These are phyloP conservation scores for Naganishia vishniacii DNA, from an alignment of 768 basidiomycete species.

Conservation along the genomic window DNA sequence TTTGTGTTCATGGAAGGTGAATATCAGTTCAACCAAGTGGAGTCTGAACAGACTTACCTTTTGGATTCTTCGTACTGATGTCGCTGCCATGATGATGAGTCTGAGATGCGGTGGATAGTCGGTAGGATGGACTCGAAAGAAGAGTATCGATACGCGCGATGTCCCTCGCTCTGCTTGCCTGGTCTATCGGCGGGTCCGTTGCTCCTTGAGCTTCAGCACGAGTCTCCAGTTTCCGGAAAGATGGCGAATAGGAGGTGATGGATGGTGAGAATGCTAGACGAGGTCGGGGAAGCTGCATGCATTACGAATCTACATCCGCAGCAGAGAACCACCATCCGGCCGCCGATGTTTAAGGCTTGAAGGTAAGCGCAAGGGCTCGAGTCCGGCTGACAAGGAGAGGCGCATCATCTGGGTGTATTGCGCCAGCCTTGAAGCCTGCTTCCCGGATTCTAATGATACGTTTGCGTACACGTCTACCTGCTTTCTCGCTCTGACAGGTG, in stretches of 20 bases:
- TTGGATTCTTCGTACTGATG: slow-evolving; percentile 31
- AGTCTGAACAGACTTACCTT: slow-evolving; percentile 28
- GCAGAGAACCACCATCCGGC: not conserved
- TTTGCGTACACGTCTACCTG: not conserved
- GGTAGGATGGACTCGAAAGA: too few relatives aligned
- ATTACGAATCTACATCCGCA: slow-evolving; percentile 20
- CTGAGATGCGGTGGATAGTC: too few relatives aligned
- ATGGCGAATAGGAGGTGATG: too few relatives aligned
- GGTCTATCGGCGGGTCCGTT: too few relatives aligned
- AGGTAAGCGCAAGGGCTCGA: not conserved
- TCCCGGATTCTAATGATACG: too few relatives aligned
- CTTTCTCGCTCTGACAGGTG: not conserved
- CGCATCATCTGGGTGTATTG: slow-evolving; percentile 3
- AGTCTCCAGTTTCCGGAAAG: too few relatives aligned
- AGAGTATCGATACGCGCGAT: too few relatives aligned
- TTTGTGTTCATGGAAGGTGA: not conserved
- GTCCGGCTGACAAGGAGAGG: not conserved
- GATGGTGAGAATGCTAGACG: not conserved
- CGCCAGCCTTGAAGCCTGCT: slow-evolving; percentile 12
- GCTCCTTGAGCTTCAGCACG: too few relatives aligned
- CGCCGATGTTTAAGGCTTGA: not conserved
- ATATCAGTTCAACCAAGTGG: not conserved
- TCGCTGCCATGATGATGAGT: slow-evolving; percentile 16
- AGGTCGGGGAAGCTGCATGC: not conserved
- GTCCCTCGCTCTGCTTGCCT: too few relatives aligned